Evolutionary conservation across 2,329 filamentous ascomycete species (phyloP), one percentile per base, ranked within the genome.

Genomic region (Leptodontidium sp.): DNA sequence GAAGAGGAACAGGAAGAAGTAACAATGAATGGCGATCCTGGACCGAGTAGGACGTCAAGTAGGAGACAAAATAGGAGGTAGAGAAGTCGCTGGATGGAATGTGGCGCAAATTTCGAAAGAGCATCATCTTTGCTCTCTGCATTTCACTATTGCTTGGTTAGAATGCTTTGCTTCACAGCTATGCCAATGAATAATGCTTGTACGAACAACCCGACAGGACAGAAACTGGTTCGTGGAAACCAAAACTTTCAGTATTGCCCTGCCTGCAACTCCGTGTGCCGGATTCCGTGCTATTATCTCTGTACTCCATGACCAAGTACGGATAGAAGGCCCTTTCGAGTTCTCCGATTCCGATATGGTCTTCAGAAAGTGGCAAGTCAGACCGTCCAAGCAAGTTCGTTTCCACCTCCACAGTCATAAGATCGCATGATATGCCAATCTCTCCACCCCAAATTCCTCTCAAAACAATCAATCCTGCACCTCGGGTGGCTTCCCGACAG

Each of bases 401-500:
- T 40, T 8, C 11, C 38, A 21, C 38, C 11, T 40, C 9, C 8
- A 11, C 38, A 40, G 38, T 11, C 61, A 11, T 64, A 5, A 1
- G 3, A 17, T 11, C 59, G 12, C 6, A 17, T 35, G n/a, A n/a
- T 11, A 21, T 24, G 47, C 21, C n/a, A 17, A 21, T 21, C n/a
- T 21, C n/a, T 32, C n/a, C n/a, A 21, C 6, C n/a, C 47, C n/a
- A 21, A 26, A 1, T 12, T n/a, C n/a, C 14, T 43, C 38, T 21
- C 29, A 53, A 24, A 12, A 8, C 32, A 6, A 29, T 78, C 76
- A 82, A 75, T 82, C 80, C 61, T 81, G 79, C 67, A 88, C 87
- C 83, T 89, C 87, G 52, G 89, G 89, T 71, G 89, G 89, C 75
- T 87, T 86, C 49, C 90, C 88, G 71, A 89, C 89, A 12, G 89